Percentiles rank a stretch among this genome's conserved stretches.
Evolutionary conservation across 225 moss, liverwort and hornwort genomes (phyloP).

Genomic region (Sphagnum contortum): DNA sequence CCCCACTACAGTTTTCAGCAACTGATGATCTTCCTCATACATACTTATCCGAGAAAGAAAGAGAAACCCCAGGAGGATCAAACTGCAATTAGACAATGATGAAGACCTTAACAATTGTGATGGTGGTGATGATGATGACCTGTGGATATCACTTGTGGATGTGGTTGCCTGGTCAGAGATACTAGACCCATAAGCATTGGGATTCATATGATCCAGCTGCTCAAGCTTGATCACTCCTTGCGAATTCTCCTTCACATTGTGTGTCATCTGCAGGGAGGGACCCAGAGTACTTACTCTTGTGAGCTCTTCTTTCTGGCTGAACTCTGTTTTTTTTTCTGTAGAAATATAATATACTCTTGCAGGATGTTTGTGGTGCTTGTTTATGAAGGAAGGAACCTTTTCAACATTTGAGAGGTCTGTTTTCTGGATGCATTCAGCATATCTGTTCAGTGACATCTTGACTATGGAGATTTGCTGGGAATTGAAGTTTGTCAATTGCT

Average conservation of each 20-base stretch:
- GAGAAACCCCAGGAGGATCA: not conserved
- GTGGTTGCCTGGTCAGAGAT: not conserved
- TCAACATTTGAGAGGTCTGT: slow-evolving; percentile 30
- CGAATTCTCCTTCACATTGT: not conserved
- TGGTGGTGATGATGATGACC: too few species aligned
- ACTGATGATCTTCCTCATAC: too few species aligned
- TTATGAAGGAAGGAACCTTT: slow-evolving; percentile 33
- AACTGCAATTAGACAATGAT: too few species aligned
- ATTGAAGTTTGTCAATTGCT: slow-evolving; percentile 53
- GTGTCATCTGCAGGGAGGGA: not conserved
- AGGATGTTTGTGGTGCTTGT: not conserved
- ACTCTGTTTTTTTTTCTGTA: not conserved
- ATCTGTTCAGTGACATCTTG: slow-evolving; percentile 51
- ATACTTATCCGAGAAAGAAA: slow-evolving; percentile 20
- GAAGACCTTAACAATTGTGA: too few species aligned
- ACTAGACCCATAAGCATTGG: not conserved
- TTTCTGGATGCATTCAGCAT: slow-evolving; percentile 35
- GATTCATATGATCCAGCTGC: not conserved
- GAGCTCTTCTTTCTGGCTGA: not conserved
- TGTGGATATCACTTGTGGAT: too few species aligned
- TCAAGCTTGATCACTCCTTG: not conserved
- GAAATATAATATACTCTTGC: not conserved
- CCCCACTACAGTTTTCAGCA: too few species aligned
- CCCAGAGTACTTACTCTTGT: slow-evolving; percentile 1
- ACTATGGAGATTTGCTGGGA: slow-evolving; percentile 50